Percentiles rank a stretch among this genome's conserved stretches.
These are phyloP conservation scores for Leishmania mexicana DNA, from an alignment of 208 protist species.

Conservation along the genomic window DNA sequence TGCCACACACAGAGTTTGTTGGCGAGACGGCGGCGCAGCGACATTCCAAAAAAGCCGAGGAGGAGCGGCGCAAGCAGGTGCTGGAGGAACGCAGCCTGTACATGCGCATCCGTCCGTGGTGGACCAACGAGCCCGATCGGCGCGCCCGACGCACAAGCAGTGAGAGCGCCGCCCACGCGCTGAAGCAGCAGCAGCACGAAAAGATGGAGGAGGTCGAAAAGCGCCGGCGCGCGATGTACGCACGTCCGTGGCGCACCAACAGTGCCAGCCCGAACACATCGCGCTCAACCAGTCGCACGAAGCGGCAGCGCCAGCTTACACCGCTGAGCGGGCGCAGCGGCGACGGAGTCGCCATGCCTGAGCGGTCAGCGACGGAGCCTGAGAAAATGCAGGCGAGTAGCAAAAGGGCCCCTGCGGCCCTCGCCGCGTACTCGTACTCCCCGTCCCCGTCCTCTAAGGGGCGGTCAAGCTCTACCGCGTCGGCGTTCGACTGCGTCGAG, in stretches of 20 bases:
- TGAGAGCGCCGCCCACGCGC: constrained; percentile 13
- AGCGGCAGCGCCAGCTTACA: neutral
- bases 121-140: constrained; percentile 18
- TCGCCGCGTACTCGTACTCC: neutral
- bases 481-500: constrained; percentile 3
- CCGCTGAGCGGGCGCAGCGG: constrained; percentile 3
- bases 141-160: constrained; percentile 32
- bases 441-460: neutral
- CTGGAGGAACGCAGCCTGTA: constrained; percentile 22
- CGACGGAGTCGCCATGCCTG: neutral
- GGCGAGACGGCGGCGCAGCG: constrained; percentile 16
- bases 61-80: constrained; percentile 19
- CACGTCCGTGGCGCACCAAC: constrained; percentile 32
- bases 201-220: constrained; percentile 1
- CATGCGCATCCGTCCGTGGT: constrained; percentile 25
- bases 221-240: constrained; percentile 23
- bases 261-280: constrained; percentile 12
- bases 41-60: constrained; percentile 10
- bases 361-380: neutral
- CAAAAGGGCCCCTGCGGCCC: neutral
- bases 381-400: neutral
- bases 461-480: neutral
- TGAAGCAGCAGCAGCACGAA: constrained; percentile 9
- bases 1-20: neutral
- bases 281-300: neutral